Evolutionary conservation across 192 early-diverging fungal species (phyloP), one percentile per base, ranked within the genome.

Genomic region (Haplosporangium gracile): DNA sequence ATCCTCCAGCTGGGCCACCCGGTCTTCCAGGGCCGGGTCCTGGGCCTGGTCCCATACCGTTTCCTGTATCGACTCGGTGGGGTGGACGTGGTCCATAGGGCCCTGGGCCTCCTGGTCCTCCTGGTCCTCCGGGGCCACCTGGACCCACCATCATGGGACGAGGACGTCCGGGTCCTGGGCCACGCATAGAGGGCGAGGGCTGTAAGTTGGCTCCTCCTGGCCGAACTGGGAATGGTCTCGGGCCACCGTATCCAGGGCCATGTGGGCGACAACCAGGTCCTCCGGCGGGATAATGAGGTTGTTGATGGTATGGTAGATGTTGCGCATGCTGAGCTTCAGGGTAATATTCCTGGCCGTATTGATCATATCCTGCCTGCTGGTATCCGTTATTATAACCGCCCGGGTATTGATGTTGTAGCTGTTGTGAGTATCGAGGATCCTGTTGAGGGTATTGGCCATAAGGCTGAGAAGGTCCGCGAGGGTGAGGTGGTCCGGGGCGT

Each of bases 281-380:
- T 39, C 78, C 84, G 26, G 70, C 81, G 24, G 47, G 72, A 42
- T 87, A 77, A 8, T 80, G 43, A 10, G 43, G 43, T 45, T 45
- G 72, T n/a, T 87, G 79, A 34, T 83, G 45, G 1, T 82, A 79
- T 15, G 49, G 74, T 40, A 32, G 74, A 24, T 73, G 32, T 6
- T 74, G 47, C 7, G 55, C 60, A 63, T 74, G 72, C 39, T 86
- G 76, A 63, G 60, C 1, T 13, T 65, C 60, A 11, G 60, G 13
- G 60, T 79, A 82, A 45, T 77, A 75, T 4, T 79, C 86, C 24
- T 84, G 76, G 18, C 72, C 53, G 60, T 89, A 87, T 51, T 83
- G 90, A 11, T 85, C 84, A 77, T 88, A 87, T 45, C 34, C 77
- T 20, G 38, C 49, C 26, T 72, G 71, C 34, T 70, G 77, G 51